phyloP scores from a whole-genome alignment of 768 basidiomycete genomes.

The Rhizopogon vesiculosus region DNA sequence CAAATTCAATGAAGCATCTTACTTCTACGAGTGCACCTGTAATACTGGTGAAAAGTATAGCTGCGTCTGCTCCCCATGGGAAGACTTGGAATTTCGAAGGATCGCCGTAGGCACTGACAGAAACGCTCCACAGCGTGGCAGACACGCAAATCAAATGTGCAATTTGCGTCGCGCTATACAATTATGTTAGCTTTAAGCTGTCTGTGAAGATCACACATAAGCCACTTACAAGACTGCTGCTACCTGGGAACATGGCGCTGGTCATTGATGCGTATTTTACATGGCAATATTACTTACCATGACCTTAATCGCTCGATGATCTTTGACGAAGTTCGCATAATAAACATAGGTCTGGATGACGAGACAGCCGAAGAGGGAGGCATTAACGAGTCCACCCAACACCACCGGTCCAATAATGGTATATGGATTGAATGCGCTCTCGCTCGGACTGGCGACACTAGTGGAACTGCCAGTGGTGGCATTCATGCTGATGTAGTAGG shows the following conservation, averaged over 20 bases:
- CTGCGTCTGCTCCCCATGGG: background rate
- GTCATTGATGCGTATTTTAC: background rate
- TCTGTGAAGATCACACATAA: background rate
- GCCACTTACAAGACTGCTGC: constrained; percentile 1
- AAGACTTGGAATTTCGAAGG: background rate
- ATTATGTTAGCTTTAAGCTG: background rate
- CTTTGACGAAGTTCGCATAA: constrained; percentile 6
- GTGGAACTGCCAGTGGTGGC: too few relatives aligned
- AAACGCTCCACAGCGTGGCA: background rate
- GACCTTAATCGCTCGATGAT: constrained; percentile 1
- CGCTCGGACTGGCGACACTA: too few relatives aligned
- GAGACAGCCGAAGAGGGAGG: constrained; percentile 10
- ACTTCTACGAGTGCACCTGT: background rate
- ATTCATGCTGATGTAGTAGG: too few relatives aligned
- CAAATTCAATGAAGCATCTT: background rate
- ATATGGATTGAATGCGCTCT: background rate
- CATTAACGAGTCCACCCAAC: constrained; percentile 7
- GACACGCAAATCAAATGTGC: background rate
- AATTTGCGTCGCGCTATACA: background rate
- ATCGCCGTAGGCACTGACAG: background rate
- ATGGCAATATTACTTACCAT: background rate
- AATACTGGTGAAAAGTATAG: background rate
- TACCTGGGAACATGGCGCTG: background rate
- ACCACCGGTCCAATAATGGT: constrained; percentile 8
- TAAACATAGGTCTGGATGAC: constrained; percentile 10